Evolutionary conservation across 257 asterid genomes (phyloP), one percentile per base, ranked within the genome.

Genomic region (Oldenlandia corymbosa): DNA sequence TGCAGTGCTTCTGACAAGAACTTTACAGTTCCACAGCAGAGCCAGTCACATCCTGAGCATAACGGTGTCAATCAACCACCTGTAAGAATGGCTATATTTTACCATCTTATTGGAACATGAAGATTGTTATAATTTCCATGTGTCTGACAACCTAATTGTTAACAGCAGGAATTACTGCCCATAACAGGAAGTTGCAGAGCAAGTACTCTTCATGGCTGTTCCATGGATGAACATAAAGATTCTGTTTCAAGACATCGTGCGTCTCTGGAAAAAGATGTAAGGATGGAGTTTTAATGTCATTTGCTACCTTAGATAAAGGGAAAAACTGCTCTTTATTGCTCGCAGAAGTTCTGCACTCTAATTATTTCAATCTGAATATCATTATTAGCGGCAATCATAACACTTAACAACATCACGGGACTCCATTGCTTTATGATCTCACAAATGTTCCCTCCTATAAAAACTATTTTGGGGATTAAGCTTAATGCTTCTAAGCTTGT

Each of bases 241-340:
- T 74, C 24, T 66, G 52, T 58, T 51, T 62, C 80, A 59, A 70
- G 67, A 69, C 74, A 74, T 48, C 65, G 75, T 72, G 84, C 73
- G 50, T 81, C 90, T 56, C 66, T 83, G 83, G 85, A 83, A 65
- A 70, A 72, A 62, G 90, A 83, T 81, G 90, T 83, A 67, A 72
- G 79, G 13, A 45, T 66, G 56, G 26, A 53, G 54, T 28, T 42
- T 57, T 42, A 17, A 41, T 57, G 26, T 68, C 47, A 17, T 54
- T 54, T 27, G 10, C 26, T 30, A 1, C 49, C 27, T 41, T n/a
- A 42, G n/a, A 60, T 51, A 10, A 13, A 20, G 13, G n/a, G 4
- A n/a, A 34, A 11, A 23, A 47, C 20, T 59, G 9, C 26, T 68
- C n/a, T 30, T 17, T 37, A 16, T 37, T 52, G 34, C 32, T 39